A percentile compares a stretch with the other conserved stretches of the same genome.
Conservation (phyloP, 2,329 filamentous ascomycete species). For the Phialophora tarda region DNA sequence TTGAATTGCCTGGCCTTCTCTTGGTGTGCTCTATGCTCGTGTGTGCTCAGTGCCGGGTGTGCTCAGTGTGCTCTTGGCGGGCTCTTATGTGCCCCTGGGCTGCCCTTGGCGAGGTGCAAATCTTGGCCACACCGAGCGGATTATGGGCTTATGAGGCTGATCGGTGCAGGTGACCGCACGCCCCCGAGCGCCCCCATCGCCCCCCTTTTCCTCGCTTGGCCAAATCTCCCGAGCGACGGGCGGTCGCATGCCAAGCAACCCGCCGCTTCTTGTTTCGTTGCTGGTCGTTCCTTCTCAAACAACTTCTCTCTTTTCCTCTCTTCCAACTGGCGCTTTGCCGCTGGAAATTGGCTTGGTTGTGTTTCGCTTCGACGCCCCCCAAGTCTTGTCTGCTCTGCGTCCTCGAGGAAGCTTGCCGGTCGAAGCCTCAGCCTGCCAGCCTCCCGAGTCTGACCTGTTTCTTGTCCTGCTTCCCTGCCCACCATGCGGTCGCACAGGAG, state of each 20-base stretch:
- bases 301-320: background rate
- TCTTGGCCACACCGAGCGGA: background rate
- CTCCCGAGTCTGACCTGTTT: background rate
- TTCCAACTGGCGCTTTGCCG: background rate
- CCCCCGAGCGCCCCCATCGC: background rate
- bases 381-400: background rate
- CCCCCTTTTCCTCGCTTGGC: slow-evolving; percentile 16
- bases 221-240: slow-evolving; percentile 17
- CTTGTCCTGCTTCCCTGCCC: slow-evolving; percentile 1
- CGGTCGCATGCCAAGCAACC: slow-evolving; percentile 9
- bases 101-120: no score
- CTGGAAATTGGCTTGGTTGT: slow-evolving; percentile 1
- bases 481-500: background rate
- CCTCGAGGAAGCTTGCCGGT: background rate
- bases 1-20: background rate
- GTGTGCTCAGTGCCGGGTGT: no score
- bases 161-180: background rate
- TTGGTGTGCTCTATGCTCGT: background rate
- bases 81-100: no score
- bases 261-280: slow-evolving; percentile 6
- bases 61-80: no score
- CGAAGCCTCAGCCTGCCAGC: background rate
- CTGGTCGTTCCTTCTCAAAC: background rate
- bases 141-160: slow-evolving; percentile 1
- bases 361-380: background rate